A percentile compares a stretch with the other conserved stretches of the same genome.
phyloP scores from a whole-genome alignment of 1,284 basidiomycete genomes.

The Boletus semigastroideus region DNA sequence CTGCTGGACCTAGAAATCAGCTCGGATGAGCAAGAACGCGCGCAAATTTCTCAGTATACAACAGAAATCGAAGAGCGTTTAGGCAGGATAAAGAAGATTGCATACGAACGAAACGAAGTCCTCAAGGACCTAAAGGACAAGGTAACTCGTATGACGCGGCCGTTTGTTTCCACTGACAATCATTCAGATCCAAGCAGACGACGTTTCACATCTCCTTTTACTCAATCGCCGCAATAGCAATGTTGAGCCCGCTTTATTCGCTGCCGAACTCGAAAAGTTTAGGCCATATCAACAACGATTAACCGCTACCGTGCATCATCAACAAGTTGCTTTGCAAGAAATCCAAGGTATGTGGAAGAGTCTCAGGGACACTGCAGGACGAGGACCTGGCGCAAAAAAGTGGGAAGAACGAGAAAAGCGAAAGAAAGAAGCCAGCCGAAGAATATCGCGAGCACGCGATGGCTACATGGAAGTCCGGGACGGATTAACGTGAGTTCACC shows the following conservation, averaged over 20 bases:
- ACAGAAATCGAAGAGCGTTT: slow-evolving; percentile 79
- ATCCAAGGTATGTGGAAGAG: slow-evolving; percentile 69
- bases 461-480: slow-evolving; percentile 85
- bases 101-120: slow-evolving; percentile 81
- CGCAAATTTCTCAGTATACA: slow-evolving; percentile 66
- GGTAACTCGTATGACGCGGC: slow-evolving; percentile 38
- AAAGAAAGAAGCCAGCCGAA: slow-evolving; percentile 70
- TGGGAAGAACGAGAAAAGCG: slow-evolving; percentile 80
- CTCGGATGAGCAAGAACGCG: slow-evolving; percentile 63
- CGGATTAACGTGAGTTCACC: slow-evolving; percentile 69
- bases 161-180: slow-evolving; percentile 3
- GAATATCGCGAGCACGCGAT: slow-evolving; percentile 76
- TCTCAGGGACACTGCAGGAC: slow-evolving; percentile 70
- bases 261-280: slow-evolving; percentile 94
- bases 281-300: slow-evolving; percentile 86
- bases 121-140: slow-evolving; percentile 94
- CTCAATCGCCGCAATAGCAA: slow-evolving; percentile 86
- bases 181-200: slow-evolving; percentile 86
- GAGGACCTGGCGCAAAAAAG: slow-evolving; percentile 68
- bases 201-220: slow-evolving; percentile 93
- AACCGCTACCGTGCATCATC: slow-evolving; percentile 72
- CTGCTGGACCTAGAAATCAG: slow-evolving; percentile 73
- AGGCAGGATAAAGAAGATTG: slow-evolving; percentile 77
- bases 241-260: slow-evolving; percentile 87
- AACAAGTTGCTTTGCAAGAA: slow-evolving; percentile 71